These are phyloP conservation scores for Gnaphalium uliginosum DNA, from an alignment of 129 eudicot species.

Conservation along the genomic window DNA sequence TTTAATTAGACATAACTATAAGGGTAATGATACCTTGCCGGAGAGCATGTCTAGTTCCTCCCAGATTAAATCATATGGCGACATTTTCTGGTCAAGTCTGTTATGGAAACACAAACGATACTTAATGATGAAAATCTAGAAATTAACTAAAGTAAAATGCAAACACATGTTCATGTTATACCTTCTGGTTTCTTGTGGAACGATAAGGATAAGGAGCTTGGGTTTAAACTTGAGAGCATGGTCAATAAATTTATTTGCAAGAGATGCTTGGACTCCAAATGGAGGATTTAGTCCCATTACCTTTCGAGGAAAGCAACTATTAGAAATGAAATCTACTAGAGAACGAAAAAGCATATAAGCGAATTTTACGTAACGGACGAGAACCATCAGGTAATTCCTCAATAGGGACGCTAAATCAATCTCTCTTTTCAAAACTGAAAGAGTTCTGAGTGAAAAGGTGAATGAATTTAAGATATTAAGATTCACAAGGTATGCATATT, in stretches of 20 bases:
- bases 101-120: slow-evolving; percentile 18
- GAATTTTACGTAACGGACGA: slow-evolving; percentile 33
- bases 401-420: slow-evolving; percentile 49
- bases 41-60: slow-evolving; percentile 47
- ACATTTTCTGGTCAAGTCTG: slow-evolving; percentile 43
- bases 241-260: slow-evolving; percentile 57
- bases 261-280: slow-evolving; percentile 47
- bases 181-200: slow-evolving; percentile 53
- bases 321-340: neutral
- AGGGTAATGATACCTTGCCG: slow-evolving; percentile 45
- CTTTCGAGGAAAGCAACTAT: slow-evolving; percentile 30
- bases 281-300: slow-evolving; percentile 76
- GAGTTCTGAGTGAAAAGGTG: slow-evolving; percentile 38
- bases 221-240: slow-evolving; percentile 60
- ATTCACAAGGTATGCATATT: neutral
- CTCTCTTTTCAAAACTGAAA: slow-evolving; percentile 48
- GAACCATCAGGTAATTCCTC: slow-evolving; percentile 47
- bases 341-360: slow-evolving; percentile 14
- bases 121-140: neutral
- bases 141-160: neutral
- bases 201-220: slow-evolving; percentile 59
- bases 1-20: neutral
- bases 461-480: neutral
- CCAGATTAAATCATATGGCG: slow-evolving; percentile 55
- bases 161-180: neutral